phyloP scores from a whole-genome alignment of 208 protist genomes.

The Dictyostelium gargantuum region DNA sequence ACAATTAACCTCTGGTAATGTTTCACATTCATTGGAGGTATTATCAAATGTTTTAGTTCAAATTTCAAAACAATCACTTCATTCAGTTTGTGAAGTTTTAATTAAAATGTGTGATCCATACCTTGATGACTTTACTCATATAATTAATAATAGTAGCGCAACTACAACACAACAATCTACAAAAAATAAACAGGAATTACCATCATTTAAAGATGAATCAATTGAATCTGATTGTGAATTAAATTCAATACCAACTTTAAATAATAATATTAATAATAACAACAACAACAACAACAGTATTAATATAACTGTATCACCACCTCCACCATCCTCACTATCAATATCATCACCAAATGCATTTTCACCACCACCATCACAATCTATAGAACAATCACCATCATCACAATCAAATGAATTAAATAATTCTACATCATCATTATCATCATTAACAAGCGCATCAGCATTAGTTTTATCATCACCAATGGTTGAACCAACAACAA shows the following conservation, averaged over 20 bases:
- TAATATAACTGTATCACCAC: neutral
- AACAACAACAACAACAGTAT: too few relatives aligned
- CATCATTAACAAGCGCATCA: neutral
- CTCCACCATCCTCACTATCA: too few relatives aligned
- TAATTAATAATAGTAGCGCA: neutral
- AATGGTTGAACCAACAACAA: neutral
- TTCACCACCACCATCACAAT: neutral
- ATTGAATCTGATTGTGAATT: conserved; percentile 28
- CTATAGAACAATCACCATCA: neutral
- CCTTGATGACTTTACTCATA: neutral
- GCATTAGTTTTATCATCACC: neutral
- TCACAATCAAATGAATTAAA: neutral
- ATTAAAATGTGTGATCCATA: conserved; percentile 56
- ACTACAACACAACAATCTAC: too few relatives aligned
- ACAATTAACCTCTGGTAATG: neutral
- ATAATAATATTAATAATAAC: neutral
- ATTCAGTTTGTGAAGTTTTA: conserved; percentile 5
- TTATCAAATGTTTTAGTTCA: conserved; percentile 50
- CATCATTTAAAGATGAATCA: conserved; percentile 29
- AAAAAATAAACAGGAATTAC: too few relatives aligned
- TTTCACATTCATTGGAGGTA: conserved; percentile 8
- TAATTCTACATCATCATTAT: neutral
- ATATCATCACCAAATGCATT: neutral
- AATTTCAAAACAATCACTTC: neutral
- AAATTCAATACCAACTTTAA: neutral